A percentile compares a stretch with the other conserved stretches of the same genome.
Evolutionary conservation across 2,329 filamentous ascomycete species (phyloP).

Genomic region (Pseudogymnoascus sp.): DNA sequence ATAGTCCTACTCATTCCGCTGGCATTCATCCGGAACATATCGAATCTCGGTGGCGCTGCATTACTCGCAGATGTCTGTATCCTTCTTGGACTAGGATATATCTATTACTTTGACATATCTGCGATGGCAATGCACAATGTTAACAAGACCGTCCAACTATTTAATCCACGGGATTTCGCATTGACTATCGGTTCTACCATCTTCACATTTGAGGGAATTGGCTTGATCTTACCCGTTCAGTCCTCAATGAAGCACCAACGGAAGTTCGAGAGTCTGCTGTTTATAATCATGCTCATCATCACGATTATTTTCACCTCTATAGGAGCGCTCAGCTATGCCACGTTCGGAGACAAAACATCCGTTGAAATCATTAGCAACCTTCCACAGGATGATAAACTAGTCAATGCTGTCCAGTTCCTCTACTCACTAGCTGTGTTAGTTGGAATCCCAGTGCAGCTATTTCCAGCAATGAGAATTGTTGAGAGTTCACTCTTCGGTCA

Average conservation of each 20-base stretch:
- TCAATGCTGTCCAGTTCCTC: conserved; percentile 92
- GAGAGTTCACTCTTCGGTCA: conserved; percentile 90
- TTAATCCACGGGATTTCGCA: conserved; percentile 90
- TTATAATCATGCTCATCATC: conserved; percentile 89
- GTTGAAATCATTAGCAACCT: conserved; percentile 95
- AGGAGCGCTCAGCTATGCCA: conserved; percentile 92
- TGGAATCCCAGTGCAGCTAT: conserved; percentile 91
- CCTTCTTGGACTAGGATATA: conserved; percentile 80
- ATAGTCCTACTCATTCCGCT: conserved; percentile 92
- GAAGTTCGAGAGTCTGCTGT: conserved; percentile 85
- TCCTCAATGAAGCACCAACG: conserved; percentile 88
- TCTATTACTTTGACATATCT: conserved; percentile 90
- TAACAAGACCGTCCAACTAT: conserved; percentile 76
- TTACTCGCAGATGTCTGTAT: conserved; percentile 93
- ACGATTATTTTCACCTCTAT: conserved; percentile 84
- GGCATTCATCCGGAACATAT: conserved; percentile 89
- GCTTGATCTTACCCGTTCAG: conserved; percentile 95
- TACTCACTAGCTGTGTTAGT: conserved; percentile 97
- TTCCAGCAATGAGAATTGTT: conserved; percentile 93
- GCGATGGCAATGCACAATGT: conserved; percentile 69
- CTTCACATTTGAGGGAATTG: conserved; percentile 97
- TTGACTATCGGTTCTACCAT: conserved; percentile 94
- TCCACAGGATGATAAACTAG: conserved; percentile 88
- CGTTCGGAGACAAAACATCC: conserved; percentile 92
- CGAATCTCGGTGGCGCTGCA: conserved; percentile 91